These are phyloP conservation scores for Cladophialophora bantiana DNA, from an alignment of 2,329 filamentous ascomycete genomes.

Conservation along the genomic window DNA sequence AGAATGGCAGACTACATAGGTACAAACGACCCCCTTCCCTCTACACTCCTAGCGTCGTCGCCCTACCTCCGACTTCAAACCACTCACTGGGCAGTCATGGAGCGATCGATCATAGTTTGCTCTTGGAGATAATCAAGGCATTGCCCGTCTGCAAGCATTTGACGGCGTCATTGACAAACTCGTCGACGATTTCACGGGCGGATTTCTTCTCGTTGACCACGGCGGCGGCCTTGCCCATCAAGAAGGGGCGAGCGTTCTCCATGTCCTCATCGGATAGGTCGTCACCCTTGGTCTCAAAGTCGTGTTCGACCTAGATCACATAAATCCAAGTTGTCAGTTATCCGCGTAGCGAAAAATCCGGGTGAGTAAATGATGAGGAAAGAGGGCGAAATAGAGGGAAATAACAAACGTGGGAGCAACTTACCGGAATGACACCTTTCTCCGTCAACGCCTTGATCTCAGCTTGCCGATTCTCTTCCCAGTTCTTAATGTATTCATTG, in stretches of 20 bases:
- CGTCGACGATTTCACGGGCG: constrained; percentile 91
- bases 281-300: constrained; percentile 80
- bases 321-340: background rate
- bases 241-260: constrained; percentile 86
- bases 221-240: constrained; percentile 97
- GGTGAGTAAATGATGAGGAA: background rate
- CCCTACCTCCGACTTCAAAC: background rate
- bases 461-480: constrained; percentile 86
- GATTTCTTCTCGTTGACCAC: constrained; percentile 91
- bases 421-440: constrained; percentile 84
- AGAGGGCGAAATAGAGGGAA: background rate
- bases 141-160: constrained; percentile 72
- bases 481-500: constrained; percentile 93
- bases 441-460: constrained; percentile 93
- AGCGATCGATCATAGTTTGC: constrained; percentile 66
- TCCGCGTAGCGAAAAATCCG: no score
- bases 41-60: background rate
- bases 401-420: background rate
- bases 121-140: constrained; percentile 61
- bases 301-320: constrained; percentile 70
- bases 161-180: constrained; percentile 85
- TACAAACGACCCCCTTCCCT: background rate
- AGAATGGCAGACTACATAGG: no score
- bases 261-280: constrained; percentile 83
- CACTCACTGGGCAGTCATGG: background rate